A percentile compares a stretch with the other conserved stretches of the same genome.
Evolutionary conservation across 192 early-diverging fungal species (phyloP).

Genomic region (Linnemannia elongata): DNA sequence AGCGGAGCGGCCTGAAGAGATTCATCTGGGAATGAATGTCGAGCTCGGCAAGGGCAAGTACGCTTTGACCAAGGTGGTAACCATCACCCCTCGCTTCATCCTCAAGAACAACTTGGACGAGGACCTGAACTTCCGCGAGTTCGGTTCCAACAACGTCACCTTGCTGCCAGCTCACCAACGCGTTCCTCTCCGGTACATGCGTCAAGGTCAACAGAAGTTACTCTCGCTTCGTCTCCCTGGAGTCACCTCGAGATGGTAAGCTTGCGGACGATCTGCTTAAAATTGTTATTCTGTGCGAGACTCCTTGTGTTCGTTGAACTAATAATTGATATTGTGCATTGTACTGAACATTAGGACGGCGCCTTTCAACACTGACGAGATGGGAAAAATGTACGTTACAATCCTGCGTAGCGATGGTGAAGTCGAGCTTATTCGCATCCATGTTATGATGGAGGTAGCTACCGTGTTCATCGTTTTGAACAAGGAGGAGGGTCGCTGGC

Average conservation of each 20-base stretch:
- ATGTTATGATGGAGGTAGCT: slow-evolving; percentile 89
- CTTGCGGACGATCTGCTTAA: not conserved
- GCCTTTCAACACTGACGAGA: slow-evolving; percentile 88
- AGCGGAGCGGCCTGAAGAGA: slow-evolving; percentile 62
- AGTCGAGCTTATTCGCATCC: slow-evolving; percentile 82
- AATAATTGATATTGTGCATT: not conserved
- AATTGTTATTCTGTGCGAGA: not conserved
- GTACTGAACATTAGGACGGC: slow-evolving; percentile 65
- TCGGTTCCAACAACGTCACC: slow-evolving; percentile 66
- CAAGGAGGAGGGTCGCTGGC: slow-evolving; percentile 87
- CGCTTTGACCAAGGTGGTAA: slow-evolving; percentile 89
- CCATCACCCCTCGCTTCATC: slow-evolving; percentile 91
- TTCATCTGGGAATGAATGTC: slow-evolving; percentile 87
- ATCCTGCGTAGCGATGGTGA: slow-evolving; percentile 71
- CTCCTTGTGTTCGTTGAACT: not conserved
- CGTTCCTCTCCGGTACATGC: slow-evolving; percentile 78
- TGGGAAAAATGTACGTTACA: slow-evolving; percentile 89
- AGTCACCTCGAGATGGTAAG: slow-evolving; percentile 78
- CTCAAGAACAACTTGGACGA: slow-evolving; percentile 85
- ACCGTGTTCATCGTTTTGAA: slow-evolving; percentile 91
- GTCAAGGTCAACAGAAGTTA: slow-evolving; percentile 71
- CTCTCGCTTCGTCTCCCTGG: slow-evolving; percentile 77
- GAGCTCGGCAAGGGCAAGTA: slow-evolving; percentile 91
- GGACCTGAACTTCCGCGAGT: slow-evolving; percentile 81
- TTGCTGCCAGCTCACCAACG: slow-evolving; percentile 66